phyloP scores from a whole-genome alignment of 2,329 filamentous ascomycete species.

The Erysiphe pulchra region DNA sequence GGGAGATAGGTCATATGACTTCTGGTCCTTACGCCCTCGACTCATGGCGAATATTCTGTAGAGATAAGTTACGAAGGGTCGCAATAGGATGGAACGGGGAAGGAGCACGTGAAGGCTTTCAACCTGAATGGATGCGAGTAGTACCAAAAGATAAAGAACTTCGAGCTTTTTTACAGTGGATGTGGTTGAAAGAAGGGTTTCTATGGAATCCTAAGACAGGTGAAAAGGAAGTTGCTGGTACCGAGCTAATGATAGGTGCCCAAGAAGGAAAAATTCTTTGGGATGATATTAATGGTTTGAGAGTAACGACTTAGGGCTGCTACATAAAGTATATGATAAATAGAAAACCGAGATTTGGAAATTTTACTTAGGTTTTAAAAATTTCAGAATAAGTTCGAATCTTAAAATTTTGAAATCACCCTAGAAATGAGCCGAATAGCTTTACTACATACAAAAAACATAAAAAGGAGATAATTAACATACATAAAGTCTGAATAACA shows the following conservation, averaged over 20 bases:
- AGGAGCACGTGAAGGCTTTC: constrained; percentile 24
- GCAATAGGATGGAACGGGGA: constrained; percentile 40
- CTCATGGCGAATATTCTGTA: constrained; percentile 83
- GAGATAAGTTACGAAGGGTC: constrained; percentile 45
- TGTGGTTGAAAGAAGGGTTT: constrained; percentile 74
- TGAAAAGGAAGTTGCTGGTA: constrained; percentile 25
- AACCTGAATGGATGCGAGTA: constrained; percentile 81
- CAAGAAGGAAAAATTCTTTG: constrained; percentile 18
- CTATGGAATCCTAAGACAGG: constrained; percentile 55
- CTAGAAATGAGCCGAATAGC: no score
- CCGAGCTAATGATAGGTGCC: constrained; percentile 28
- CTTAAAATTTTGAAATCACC: no score
- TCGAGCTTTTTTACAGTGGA: constrained; percentile 67
- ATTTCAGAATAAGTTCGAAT: no score
- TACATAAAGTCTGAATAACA: no score
- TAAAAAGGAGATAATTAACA: no score
- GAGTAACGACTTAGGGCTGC: constrained; percentile 2
- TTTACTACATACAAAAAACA: no score
- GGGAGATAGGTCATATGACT: constrained; percentile 72
- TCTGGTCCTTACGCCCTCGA: constrained; percentile 65
- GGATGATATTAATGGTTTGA: constrained; percentile 14
- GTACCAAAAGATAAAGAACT: constrained; percentile 67
- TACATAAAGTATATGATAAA: no score
- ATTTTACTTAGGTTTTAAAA: no score
- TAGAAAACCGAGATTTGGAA: no score